Conservation (phyloP, 2,329 filamentous ascomycete species). For the Botrytis pseudocinerea region DNA sequence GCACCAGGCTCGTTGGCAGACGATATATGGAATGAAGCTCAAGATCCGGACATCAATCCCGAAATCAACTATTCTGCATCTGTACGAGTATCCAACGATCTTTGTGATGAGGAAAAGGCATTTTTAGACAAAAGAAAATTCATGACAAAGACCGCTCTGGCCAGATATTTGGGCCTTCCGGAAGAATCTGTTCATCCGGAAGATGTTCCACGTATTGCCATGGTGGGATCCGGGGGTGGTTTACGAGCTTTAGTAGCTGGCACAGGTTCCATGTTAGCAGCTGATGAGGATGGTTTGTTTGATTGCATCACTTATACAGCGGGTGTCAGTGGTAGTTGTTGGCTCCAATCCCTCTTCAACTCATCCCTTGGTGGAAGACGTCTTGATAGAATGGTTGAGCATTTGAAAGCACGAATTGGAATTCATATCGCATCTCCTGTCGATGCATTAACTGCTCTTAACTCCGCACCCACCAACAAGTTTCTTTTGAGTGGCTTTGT, state of each 20-base stretch:
- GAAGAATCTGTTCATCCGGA: slow-evolving; percentile 85
- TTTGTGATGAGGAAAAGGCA: slow-evolving; percentile 80
- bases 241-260: slow-evolving; percentile 87
- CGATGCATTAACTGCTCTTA: slow-evolving; percentile 74
- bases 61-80: slow-evolving; percentile 81
- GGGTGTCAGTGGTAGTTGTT: slow-evolving; percentile 93
- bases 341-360: slow-evolving; percentile 86
- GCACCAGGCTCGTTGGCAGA: slow-evolving; percentile 84
- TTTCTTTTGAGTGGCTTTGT: slow-evolving; percentile 84
- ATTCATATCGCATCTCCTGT: slow-evolving; percentile 94
- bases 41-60: slow-evolving; percentile 78
- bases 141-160: slow-evolving; percentile 71
- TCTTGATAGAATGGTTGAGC: slow-evolving; percentile 71
- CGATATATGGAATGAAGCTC: slow-evolving; percentile 90
- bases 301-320: slow-evolving; percentile 95
- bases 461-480: slow-evolving; percentile 90
- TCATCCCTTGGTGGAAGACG: slow-evolving; percentile 72
- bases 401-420: slow-evolving; percentile 80
- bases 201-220: slow-evolving; percentile 88
- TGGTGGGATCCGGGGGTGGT: slow-evolving; percentile 92
- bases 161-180: slow-evolving; percentile 75
- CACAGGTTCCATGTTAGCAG: slow-evolving; percentile 80
- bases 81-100: slow-evolving; percentile 76
- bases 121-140: slow-evolving; percentile 70
- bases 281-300: slow-evolving; percentile 83